phyloP scores from a whole-genome alignment of 1,284 basidiomycete species.

The Tylopilus sp. region DNA sequence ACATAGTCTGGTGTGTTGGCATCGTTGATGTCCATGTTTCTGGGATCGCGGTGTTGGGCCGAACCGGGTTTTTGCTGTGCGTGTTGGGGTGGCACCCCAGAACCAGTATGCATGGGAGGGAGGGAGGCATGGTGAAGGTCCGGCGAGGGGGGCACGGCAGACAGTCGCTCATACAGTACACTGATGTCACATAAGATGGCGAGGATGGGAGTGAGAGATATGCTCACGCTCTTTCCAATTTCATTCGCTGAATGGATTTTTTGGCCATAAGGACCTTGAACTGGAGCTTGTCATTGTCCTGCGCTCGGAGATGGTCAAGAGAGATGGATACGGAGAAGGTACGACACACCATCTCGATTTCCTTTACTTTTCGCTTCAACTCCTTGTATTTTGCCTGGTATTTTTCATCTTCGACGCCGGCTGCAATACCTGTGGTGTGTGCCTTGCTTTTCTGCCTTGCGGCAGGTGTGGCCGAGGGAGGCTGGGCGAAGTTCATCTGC shows the following conservation, averaged over 20 bases:
- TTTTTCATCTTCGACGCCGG: slow-evolving; percentile 83
- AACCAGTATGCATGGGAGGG: slow-evolving; percentile 39
- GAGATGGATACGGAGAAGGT: slow-evolving; percentile 4
- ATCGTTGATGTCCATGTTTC: slow-evolving; percentile 45
- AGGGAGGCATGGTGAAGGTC: slow-evolving; percentile 43
- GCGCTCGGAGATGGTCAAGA: slow-evolving; percentile 8
- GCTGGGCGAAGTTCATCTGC: slow-evolving; percentile 35
- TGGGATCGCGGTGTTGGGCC: slow-evolving; percentile 42
- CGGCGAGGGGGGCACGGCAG: slow-evolving; percentile 56
- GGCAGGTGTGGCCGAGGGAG: slow-evolving; percentile 30
- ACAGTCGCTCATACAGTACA: slow-evolving; percentile 75
- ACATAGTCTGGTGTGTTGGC: slow-evolving; percentile 46
- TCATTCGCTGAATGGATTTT: slow-evolving; percentile 84
- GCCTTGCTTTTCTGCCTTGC: slow-evolving; percentile 53
- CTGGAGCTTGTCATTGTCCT: slow-evolving; percentile 88
- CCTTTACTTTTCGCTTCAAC: slow-evolving; percentile 83
- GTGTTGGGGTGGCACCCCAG: slow-evolving; percentile 37
- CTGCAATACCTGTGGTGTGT: slow-evolving; percentile 63
- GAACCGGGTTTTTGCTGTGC: slow-evolving; percentile 36
- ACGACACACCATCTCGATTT: slow-evolving; percentile 75
- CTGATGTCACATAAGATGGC: slow-evolving; percentile 42
- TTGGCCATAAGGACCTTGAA: slow-evolving; percentile 80
- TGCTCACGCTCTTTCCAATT: slow-evolving; percentile 85
- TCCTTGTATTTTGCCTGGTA: slow-evolving; percentile 90
- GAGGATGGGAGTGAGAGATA: slow-evolving; percentile 21